These are phyloP conservation scores for Madurella fahalii DNA, from an alignment of 2,329 filamentous ascomycete genomes.

Conservation along the genomic window DNA sequence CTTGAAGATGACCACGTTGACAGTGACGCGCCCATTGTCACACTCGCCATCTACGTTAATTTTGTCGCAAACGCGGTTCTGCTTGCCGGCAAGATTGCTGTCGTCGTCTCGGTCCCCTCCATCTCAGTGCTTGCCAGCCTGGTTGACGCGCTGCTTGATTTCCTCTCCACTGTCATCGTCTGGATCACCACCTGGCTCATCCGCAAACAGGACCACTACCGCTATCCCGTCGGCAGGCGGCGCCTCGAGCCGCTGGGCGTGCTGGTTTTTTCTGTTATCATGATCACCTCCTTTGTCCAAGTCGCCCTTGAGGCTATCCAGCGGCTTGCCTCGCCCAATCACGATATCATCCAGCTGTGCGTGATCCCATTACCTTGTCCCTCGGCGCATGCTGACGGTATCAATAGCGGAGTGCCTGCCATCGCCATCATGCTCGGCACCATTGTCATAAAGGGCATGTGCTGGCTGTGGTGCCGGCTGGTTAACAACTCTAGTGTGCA, in stretches of 20 bases:
- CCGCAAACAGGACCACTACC: constrained; percentile 67
- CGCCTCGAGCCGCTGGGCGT: constrained; percentile 73
- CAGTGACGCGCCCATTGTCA: constrained; percentile 70
- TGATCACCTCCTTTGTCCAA: constrained; percentile 81
- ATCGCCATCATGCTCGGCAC: constrained; percentile 78
- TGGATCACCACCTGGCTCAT: constrained; percentile 75
- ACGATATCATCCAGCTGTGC: constrained; percentile 64
- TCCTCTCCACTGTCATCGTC: constrained; percentile 76
- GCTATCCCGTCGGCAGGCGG: constrained; percentile 73
- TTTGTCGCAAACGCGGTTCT: constrained; percentile 72
- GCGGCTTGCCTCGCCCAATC: constrained; percentile 57
- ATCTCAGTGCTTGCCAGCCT: constrained; percentile 76
- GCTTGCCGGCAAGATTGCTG: constrained; percentile 70
- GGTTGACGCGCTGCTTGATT: constrained; percentile 76
- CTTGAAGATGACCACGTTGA: constrained; percentile 69
- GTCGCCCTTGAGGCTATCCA: constrained; percentile 68
- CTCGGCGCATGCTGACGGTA: constrained; percentile 4
- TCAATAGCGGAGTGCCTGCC: constrained; percentile 56
- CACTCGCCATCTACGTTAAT: constrained; percentile 84
- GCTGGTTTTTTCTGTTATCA: constrained; percentile 77
- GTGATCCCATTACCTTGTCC: constrained; percentile 14
- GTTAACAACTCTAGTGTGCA: constrained; percentile 84
- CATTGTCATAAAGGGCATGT: constrained; percentile 74
- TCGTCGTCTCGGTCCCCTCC: constrained; percentile 73
- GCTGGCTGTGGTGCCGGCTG: constrained; percentile 83